Evolutionary conservation across 164 flowering plant species (phyloP), one percentile per base, ranked within the genome.

Genomic region (Annona cherimola): DNA sequence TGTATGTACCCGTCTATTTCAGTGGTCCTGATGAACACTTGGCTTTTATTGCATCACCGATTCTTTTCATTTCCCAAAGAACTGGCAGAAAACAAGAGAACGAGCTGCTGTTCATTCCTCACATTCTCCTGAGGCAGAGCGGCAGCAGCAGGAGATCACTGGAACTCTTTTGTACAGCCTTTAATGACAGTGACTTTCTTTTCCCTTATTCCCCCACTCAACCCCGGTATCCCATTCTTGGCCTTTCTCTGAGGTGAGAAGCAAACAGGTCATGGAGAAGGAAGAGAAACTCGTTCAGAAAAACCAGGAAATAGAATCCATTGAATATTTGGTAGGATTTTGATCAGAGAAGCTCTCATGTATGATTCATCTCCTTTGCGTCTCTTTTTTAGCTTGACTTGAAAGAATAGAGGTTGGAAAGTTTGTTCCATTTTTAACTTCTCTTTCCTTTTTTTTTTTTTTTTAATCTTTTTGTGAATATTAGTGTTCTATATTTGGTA

Each of bases 211-310:
- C 42, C 19, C 18, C 39, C 55, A 61, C 5, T 11, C 20, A 41
- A 54, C 55, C 39, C 26, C 19, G 44, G 57, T 26, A 42, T n/a
- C 57, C 8, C 61, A 40, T 20, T 69, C 42, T 68, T 55, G 65
- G 72, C 68, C 64, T 42, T 63, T 59, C 1, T 18, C 62, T 72
- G 54, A 64, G 35, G 54, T 54, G 64, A 35, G 20, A 19, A 42
- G 69, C 11, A 59, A 70, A 39, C 41, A 61, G 68, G 70, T 70
- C 64, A 80, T 82, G 85, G 83, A 76, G 75, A 70, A 78, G 63
- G 67, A 77, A 20, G 69, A 69, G 42, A 77, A 75, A 54, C 35
- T 73, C 41, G 59, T 42, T 55, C 67, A 59, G 12, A 63, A 61
- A 60, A 65, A 60, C 68, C 81, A 76, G 74, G 78, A 74, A 67